Percentiles rank a stretch among this genome's conserved stretches.
These are phyloP conservation scores for Groenewaldozyma auringiensis DNA, from an alignment of 1,139 yeast genomes.

Conservation along the genomic window DNA sequence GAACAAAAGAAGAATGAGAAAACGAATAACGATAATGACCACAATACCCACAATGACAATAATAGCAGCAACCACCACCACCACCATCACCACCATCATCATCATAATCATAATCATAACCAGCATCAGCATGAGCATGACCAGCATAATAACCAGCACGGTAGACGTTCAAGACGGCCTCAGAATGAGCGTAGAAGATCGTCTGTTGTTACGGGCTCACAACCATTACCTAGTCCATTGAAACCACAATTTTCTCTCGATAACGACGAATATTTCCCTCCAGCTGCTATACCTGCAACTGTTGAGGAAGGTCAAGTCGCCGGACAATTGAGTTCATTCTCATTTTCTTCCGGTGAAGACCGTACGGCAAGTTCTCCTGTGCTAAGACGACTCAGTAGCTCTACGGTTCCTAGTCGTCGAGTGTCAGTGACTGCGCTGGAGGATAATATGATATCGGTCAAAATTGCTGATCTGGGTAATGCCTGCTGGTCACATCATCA, in stretches of 20 bases:
- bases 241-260: slow-evolving; percentile 24
- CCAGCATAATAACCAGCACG: neutral
- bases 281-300: slow-evolving; percentile 19
- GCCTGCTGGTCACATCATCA: slow-evolving; percentile 71
- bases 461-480: slow-evolving; percentile 80
- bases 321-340: neutral
- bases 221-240: slow-evolving; percentile 76
- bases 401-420: neutral
- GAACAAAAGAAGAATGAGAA: slow-evolving; percentile 11
- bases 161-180: neutral
- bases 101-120: slow-evolving; percentile 9
- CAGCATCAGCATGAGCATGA: slow-evolving; percentile 12
- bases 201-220: slow-evolving; percentile 77
- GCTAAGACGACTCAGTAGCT: neutral
- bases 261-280: slow-evolving; percentile 18
- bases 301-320: slow-evolving; percentile 1
- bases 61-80: too few relatives aligned
- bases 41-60: slow-evolving; percentile 22
- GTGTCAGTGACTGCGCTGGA: slow-evolving; percentile 12
- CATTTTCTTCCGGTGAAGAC: neutral
- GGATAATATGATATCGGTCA: slow-evolving; percentile 39
- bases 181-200: slow-evolving; percentile 40
- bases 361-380: neutral
- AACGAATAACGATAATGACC: slow-evolving; percentile 11
- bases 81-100: too few relatives aligned